These are phyloP conservation scores for Nidularia pulvinata DNA, from an alignment of 768 basidiomycete genomes.

Conservation along the genomic window DNA sequence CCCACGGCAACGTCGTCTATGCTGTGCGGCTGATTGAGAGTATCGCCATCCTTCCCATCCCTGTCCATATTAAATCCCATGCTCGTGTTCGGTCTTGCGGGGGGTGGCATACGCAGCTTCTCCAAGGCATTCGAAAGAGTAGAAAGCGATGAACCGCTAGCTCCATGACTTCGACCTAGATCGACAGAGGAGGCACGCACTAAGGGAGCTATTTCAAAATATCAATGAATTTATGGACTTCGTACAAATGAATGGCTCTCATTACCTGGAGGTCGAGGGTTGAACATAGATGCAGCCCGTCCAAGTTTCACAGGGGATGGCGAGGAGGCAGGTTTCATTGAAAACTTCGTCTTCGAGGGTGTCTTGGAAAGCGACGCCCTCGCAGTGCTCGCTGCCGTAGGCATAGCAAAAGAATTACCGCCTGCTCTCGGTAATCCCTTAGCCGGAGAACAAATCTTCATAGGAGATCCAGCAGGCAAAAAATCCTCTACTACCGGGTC, in stretches of 20 bases:
- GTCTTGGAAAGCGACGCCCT: slow-evolving; percentile 20
- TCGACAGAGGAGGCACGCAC: slow-evolving; percentile 20
- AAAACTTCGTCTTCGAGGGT: slow-evolving; percentile 14
- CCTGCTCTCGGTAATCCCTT: slow-evolving; percentile 5
- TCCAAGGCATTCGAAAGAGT: slow-evolving; percentile 69
- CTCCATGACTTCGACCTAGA: slow-evolving; percentile 13
- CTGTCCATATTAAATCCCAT: slow-evolving; percentile 58
- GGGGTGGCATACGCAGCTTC: slow-evolving; percentile 67
- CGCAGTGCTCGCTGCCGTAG: slow-evolving; percentile 14
- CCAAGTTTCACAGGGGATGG: slow-evolving; percentile 29
- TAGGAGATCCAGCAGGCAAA: slow-evolving; percentile 26
- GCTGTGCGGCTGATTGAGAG: slow-evolving; percentile 4
- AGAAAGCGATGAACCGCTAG: slow-evolving; percentile 47
- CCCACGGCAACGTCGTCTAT: slow-evolving; percentile 19
- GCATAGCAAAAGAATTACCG: slow-evolving; percentile 7
- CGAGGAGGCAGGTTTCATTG: slow-evolving; percentile 15
- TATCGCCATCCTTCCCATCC: slow-evolving; percentile 17
- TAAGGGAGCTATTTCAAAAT: slow-evolving; percentile 10
- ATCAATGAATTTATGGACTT: background rate
- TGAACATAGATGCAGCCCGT: slow-evolving; percentile 23
- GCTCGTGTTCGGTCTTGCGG: slow-evolving; percentile 66
- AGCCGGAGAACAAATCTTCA: slow-evolving; percentile 25
- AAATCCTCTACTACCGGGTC: slow-evolving; percentile 1
- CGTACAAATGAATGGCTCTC: background rate
- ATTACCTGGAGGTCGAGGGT: slow-evolving; percentile 24